phyloP scores from a whole-genome alignment of 139 green algal genomes.

The Picochlorum sp. region DNA sequence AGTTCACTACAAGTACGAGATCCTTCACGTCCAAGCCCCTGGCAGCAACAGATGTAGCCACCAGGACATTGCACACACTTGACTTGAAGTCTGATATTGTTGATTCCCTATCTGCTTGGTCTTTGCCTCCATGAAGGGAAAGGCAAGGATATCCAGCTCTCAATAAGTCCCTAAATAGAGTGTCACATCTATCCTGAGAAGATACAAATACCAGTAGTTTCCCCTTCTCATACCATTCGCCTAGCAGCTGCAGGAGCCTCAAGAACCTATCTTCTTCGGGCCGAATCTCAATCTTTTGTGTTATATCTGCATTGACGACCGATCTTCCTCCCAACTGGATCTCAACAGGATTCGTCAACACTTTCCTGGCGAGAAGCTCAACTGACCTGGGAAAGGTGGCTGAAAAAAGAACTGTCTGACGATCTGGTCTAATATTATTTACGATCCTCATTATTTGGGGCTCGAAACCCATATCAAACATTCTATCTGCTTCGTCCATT shows the following conservation, averaged over 20 bases:
- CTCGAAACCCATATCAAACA: constrained; percentile 98
- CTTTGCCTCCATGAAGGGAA: constrained; percentile 93
- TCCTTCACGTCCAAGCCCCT: constrained; percentile 92
- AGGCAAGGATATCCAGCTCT: constrained; percentile 83
- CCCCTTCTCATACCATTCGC: constrained; percentile 74
- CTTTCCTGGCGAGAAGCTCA: constrained; percentile 61
- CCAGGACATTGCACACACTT: constrained; percentile 84
- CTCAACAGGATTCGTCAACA: constrained; percentile 64
- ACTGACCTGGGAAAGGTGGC: constrained; percentile 89
- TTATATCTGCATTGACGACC: constrained; percentile 93
- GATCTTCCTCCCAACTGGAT: constrained; percentile 75
- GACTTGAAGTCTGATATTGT: constrained; percentile 95
- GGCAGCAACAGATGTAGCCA: constrained; percentile 82
- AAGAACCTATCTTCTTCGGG: constrained; percentile 81
- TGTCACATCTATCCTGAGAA: constrained; percentile 87
- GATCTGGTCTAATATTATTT: constrained; percentile 79
- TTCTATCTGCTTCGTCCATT: constrained; percentile 95
- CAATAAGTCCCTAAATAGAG: constrained; percentile 82
- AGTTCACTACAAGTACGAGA: constrained; percentile 92
- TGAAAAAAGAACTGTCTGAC: constrained; percentile 96
- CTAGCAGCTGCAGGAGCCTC: constrained; percentile 88
- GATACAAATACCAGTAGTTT: constrained; percentile 84
- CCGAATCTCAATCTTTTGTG: constrained; percentile 85
- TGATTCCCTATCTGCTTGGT: constrained; percentile 89
- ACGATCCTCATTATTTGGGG: constrained; percentile 75